These are phyloP conservation scores for Rhodotorula sp. DNA, from an alignment of 1,284 basidiomycete genomes.

Conservation along the genomic window DNA sequence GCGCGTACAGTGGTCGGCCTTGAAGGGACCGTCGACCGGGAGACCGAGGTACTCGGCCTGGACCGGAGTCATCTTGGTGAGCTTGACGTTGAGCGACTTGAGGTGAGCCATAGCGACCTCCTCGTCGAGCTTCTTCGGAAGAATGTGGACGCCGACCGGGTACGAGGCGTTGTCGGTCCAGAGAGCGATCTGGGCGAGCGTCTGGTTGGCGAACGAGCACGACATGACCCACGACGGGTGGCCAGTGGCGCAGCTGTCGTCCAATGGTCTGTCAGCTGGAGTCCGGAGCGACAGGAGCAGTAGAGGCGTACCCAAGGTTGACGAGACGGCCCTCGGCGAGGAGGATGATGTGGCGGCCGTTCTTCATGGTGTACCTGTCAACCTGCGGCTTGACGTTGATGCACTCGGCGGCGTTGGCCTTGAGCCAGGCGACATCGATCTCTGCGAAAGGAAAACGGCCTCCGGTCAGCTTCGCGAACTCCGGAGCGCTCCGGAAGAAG, in stretches of 20 bases:
- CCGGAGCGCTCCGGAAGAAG: too few relatives aligned
- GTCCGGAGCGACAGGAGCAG: too few relatives aligned
- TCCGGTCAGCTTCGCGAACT: too few relatives aligned
- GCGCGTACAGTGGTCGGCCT: conserved; percentile 64
- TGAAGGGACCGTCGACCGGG: conserved; percentile 53
- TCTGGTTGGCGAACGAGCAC: conserved; percentile 97
- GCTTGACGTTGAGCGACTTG: conserved; percentile 49
- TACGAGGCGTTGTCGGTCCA: conserved; percentile 85
- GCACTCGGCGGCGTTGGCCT: conserved; percentile 79
- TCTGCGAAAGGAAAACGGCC: conserved; percentile 48
- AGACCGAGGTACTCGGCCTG: conserved; percentile 94
- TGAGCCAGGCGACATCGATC: conserved; percentile 98
- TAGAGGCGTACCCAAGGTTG: conserved; percentile 68
- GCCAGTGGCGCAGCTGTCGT: conserved; percentile 48
- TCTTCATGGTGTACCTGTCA: conserved; percentile 90
- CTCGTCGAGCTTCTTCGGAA: conserved; percentile 97
- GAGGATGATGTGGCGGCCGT: conserved; percentile 90
- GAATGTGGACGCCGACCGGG: conserved; percentile 90
- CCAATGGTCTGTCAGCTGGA: too few relatives aligned
- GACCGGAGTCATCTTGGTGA: conserved; percentile 72
- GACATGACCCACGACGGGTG: conserved; percentile 89
- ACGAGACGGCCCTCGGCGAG: conserved; percentile 98
- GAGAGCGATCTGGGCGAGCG: conserved; percentile 95
- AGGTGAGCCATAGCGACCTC: conserved; percentile 94
- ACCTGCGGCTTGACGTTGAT: conserved; percentile 99